Evolutionary conservation across 129 eudicot species (phyloP), one percentile per base, ranked within the genome.

Genomic region (Gnaphalium uliginosum): DNA sequence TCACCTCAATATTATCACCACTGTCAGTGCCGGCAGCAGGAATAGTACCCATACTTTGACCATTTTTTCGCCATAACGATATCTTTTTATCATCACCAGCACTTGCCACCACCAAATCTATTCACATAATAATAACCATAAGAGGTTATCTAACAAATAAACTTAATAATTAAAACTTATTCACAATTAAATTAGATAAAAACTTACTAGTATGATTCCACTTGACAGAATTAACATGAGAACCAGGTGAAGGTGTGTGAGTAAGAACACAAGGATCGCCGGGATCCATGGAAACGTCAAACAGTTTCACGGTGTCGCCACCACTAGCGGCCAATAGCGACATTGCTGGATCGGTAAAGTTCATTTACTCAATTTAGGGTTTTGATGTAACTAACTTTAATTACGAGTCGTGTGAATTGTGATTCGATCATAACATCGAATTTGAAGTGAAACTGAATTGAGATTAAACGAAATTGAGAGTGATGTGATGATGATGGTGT

Each of bases 41-140:
- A 74, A 92, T 78, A 23, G 86, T 85, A 50, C 96, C 92, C 91
- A 92, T 82, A 66, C 88, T 89, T 50, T 87, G 93, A 64, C 98
- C 98, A 54, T 86, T 87, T 64, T 84, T 92, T 29, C 84, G 87
- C 96, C 96, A 89, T 73, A 92, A 58, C 4, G 96, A 87, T 75
- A 92, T 89, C 82, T 79, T 83, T 21, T 87, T 80, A 83, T 92
- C 96, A 10, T 92, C 96, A 59, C 98, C 98, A 6, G 91, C 98
- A 81, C 96, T 92, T 19, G 98, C 98, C 77, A 92, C 90, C 73
- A 92, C 96, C 90, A 92, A 87, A 92, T 92, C 98, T 92, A 66
- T 53, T 59, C 75, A 46, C 75, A 81, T 18, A 26, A 13, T 29
- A 29, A 62, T 5, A 5, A 63, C 37, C 6, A 26, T 61, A 8